These are phyloP conservation scores for Erodium chrysanthum DNA, from an alignment of 441 rosid genomes.

Conservation along the genomic window DNA sequence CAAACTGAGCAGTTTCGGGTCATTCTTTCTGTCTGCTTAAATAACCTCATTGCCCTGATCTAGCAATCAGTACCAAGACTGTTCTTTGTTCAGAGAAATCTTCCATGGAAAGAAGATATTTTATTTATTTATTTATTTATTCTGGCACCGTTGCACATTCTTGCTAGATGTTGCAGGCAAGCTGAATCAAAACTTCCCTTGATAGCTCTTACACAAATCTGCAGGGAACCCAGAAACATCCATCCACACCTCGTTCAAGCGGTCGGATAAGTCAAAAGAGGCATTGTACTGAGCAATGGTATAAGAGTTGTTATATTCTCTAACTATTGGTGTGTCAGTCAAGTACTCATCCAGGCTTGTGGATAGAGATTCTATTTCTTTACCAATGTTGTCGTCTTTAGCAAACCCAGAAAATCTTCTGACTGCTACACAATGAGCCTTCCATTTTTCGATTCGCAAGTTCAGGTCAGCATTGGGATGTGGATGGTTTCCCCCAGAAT, in stretches of 20 bases:
- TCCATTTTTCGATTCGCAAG: constrained; percentile 32
- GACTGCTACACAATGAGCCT: constrained; percentile 27
- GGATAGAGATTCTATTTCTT: constrained; percentile 29
- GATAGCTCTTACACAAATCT: constrained; percentile 9
- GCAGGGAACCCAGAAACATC: constrained; percentile 22
- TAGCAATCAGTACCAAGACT: too few species aligned
- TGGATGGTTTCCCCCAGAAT: constrained; percentile 23
- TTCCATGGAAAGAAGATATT: neutral
- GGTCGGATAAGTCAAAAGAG: constrained; percentile 21
- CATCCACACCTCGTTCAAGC: constrained; percentile 48
- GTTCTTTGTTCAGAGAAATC: too few species aligned
- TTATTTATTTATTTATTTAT: too few species aligned
- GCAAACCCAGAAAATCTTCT: constrained; percentile 46
- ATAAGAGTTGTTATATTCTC: constrained; percentile 12
- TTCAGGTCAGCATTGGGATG: constrained; percentile 31
- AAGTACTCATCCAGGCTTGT: constrained; percentile 22
- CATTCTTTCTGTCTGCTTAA: too few species aligned
- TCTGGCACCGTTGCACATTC: neutral
- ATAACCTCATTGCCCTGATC: too few species aligned
- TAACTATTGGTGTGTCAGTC: neutral
- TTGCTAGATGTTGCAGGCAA: neutral
- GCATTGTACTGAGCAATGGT: constrained; percentile 42
- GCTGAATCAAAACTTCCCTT: neutral
- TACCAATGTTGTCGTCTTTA: constrained; percentile 23
- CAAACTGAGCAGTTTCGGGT: neutral